These are phyloP conservation scores for Isoetes taiwanensis DNA, from an alignment of 75 land plant species.

Conservation along the genomic window DNA sequence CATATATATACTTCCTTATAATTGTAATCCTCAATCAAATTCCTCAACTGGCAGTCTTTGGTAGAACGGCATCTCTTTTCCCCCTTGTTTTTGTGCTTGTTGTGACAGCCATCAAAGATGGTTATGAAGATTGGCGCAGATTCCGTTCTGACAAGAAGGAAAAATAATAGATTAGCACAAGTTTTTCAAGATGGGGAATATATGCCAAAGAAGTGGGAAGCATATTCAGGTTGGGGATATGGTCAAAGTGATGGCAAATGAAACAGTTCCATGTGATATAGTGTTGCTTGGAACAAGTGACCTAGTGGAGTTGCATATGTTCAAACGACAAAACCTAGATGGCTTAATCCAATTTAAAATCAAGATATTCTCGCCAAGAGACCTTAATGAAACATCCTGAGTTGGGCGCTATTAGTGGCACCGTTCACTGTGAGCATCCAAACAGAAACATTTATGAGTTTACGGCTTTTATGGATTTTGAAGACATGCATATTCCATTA, in stretches of 20 bases:
- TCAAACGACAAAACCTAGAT: conserved; percentile 90
- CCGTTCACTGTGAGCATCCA: conserved; percentile 65
- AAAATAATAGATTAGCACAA: conserved; percentile 55
- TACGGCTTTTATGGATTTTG: conserved; percentile 59
- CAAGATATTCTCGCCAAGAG: conserved; percentile 88
- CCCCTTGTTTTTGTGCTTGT: conserved; percentile 71
- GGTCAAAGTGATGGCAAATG: conserved; percentile 53
- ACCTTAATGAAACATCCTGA: conserved; percentile 36
- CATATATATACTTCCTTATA: conserved; percentile 86
- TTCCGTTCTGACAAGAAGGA: conserved; percentile 67
- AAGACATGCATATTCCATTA: conserved; percentile 49
- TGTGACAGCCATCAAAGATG: conserved; percentile 93
- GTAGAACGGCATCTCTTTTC: conserved; percentile 49
- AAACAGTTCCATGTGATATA: conserved; percentile 91
- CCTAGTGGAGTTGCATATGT: conserved; percentile 88
- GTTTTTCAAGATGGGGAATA: conserved; percentile 44
- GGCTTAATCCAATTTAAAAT: conserved; percentile 95
- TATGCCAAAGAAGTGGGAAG: conserved; percentile 59
- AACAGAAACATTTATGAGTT: conserved; percentile 93
- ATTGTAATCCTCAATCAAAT: conserved; percentile 85
- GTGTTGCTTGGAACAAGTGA: conserved; percentile 82
- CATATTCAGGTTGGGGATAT: conserved; percentile 79
- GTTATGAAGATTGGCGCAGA: conserved; percentile 80
- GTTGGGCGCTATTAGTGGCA: conserved; percentile 25
- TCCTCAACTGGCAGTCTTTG: conserved; percentile 84